Conservation (phyloP, 139 green algal species). For the Pseudopediastrum boryanum region DNA sequence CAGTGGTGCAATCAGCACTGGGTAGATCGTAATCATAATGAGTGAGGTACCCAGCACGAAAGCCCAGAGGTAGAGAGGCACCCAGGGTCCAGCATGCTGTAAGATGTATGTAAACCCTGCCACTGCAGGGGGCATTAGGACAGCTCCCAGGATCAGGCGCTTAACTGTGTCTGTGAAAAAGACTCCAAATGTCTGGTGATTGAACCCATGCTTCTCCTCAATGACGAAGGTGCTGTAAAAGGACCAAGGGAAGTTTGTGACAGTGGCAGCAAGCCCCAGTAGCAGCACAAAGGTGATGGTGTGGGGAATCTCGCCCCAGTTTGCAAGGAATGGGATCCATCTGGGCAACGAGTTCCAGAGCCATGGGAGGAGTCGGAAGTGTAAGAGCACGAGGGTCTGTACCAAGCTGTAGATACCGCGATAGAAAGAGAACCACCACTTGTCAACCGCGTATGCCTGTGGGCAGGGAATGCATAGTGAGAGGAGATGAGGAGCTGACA, state of each 20-base stretch:
- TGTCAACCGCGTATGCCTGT: too few species aligned
- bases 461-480: too few species aligned
- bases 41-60: conserved; percentile 79
- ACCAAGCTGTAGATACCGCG: conserved; percentile 43
- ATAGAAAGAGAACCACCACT: conserved; percentile 53
- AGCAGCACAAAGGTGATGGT: conserved; percentile 66
- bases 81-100: conserved; percentile 49
- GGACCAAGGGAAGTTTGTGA: conserved; percentile 75
- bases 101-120: conserved; percentile 74
- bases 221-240: conserved; percentile 84
- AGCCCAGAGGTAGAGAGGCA: conserved; percentile 84
- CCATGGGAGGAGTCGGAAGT: conserved; percentile 1
- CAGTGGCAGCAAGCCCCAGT: conserved; percentile 35
- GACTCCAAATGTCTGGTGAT: conserved; percentile 81
- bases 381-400: conserved; percentile 37
- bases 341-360: conserved; percentile 16
- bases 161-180: conserved; percentile 70
- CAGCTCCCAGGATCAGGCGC: conserved; percentile 58
- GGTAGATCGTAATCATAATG: conserved; percentile 63
- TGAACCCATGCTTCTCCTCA: conserved; percentile 89
- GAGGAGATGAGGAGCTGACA: too few species aligned
- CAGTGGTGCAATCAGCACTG: conserved; percentile 65
- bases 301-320: conserved; percentile 38
- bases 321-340: neutral
- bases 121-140: conserved; percentile 80